phyloP scores from a whole-genome alignment of 2,329 filamentous ascomycete genomes.

The Aspergillus terreus region DNA sequence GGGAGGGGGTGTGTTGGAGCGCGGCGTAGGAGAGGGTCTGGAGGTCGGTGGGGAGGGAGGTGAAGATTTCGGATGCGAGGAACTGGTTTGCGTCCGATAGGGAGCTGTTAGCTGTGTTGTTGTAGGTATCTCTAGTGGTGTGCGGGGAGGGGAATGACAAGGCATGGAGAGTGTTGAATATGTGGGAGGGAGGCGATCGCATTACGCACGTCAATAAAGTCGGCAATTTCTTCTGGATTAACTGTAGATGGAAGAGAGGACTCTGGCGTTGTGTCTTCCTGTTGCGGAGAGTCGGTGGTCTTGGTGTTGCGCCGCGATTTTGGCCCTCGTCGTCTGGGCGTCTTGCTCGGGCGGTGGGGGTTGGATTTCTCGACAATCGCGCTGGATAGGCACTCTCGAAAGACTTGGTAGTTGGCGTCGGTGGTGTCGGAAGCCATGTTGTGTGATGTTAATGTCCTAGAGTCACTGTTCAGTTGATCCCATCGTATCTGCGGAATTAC shows the following conservation, averaged over 20 bases:
- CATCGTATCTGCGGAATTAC: background rate
- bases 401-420: conserved; percentile 60
- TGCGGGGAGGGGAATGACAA: background rate
- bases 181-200: background rate
- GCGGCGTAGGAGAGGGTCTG: conserved; percentile 59
- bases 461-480: background rate
- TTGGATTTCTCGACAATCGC: conserved; percentile 62
- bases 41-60: conserved; percentile 58
- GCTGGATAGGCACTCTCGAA: conserved; percentile 70
- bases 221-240: conserved; percentile 66
- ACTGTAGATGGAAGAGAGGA: conserved; percentile 16
- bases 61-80: conserved; percentile 66
- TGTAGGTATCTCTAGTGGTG: background rate
- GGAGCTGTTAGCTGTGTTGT: background rate
- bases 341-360: conserved; percentile 43
- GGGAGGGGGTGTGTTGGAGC: conserved; percentile 46
- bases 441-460: background rate
- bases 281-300: background rate
- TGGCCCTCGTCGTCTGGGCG: conserved; percentile 27
- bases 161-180: background rate
- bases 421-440: conserved; percentile 31
- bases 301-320: conserved; percentile 14
- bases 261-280: background rate
- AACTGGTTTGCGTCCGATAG: conserved; percentile 46
- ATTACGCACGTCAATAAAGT: conserved; percentile 65